A percentile compares a stretch with the other conserved stretches of the same genome.
These are phyloP conservation scores for Candida labiduridarum DNA, from an alignment of 1,139 yeast genomes.

Conservation along the genomic window DNA sequence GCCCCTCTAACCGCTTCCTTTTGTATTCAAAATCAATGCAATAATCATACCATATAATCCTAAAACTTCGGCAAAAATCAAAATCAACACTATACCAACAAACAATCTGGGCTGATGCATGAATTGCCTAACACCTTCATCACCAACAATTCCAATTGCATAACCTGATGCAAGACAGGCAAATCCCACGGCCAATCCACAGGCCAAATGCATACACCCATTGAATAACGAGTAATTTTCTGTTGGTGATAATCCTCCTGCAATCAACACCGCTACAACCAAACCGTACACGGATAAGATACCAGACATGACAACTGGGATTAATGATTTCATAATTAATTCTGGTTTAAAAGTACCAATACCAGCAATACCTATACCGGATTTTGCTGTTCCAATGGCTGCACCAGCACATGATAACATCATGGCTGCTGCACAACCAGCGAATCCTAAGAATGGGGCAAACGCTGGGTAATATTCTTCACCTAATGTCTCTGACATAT, in stretches of 20 bases:
- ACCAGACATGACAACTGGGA: conserved; percentile 99
- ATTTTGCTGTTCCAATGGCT: conserved; percentile 97
- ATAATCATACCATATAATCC: conserved; percentile 96
- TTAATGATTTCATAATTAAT: conserved; percentile 77
- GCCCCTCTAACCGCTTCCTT: conserved; percentile 57
- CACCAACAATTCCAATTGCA: conserved; percentile 98
- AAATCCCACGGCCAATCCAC: conserved; percentile 93
- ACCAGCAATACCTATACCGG: conserved; percentile 96
- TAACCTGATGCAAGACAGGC: conserved; percentile 98
- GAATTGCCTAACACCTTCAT: conserved; percentile 96
- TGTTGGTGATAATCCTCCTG: conserved; percentile 84
- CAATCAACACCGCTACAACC: conserved; percentile 93
- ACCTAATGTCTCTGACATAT: conserved; percentile 33
- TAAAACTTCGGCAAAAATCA: conserved; percentile 98
- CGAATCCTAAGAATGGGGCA: conserved; percentile 95
- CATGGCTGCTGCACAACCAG: conserved; percentile 93
- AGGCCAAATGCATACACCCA: conserved; percentile 96
- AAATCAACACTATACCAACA: conserved; percentile 95
- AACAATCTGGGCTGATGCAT: conserved; percentile 96
- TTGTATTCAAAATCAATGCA: conserved; percentile 87
- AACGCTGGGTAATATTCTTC: conserved; percentile 78
- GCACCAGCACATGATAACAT: conserved; percentile 92
- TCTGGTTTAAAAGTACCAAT: conserved; percentile 86
- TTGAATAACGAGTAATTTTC: conserved; percentile 83
- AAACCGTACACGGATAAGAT: conserved; percentile 94